These are phyloP conservation scores for Astrothelium macrocarpum DNA, from an alignment of 495 filamentous ascomycete genomes.

Conservation along the genomic window DNA sequence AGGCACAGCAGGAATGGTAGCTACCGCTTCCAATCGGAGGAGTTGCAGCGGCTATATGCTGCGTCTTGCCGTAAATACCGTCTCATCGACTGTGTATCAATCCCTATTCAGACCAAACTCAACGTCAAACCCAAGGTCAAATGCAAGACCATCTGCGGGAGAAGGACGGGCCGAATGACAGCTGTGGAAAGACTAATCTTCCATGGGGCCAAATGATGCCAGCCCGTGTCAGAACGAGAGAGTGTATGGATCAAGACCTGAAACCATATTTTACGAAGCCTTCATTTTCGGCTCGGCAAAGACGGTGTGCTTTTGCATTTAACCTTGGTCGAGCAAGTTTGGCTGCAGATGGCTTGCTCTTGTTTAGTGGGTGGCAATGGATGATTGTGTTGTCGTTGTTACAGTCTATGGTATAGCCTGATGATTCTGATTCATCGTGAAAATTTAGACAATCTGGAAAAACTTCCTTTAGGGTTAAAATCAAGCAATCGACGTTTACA, in stretches of 20 bases:
- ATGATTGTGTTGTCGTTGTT: too few relatives aligned
- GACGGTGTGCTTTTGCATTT: too few relatives aligned
- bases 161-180: neutral
- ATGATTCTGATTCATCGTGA: too few relatives aligned
- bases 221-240: neutral
- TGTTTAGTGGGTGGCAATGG: too few relatives aligned
- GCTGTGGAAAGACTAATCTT: neutral
- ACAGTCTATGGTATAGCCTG: too few relatives aligned
- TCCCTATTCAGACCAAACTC: neutral
- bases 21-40: slow-evolving; percentile 1
- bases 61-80: neutral
- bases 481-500: too few relatives aligned
- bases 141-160: neutral
- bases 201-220: neutral
- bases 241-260: neutral
- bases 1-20: neutral
- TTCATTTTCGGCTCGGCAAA: too few relatives aligned
- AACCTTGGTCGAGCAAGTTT: neutral
- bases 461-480: too few relatives aligned
- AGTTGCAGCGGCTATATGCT: slow-evolving; percentile 1
- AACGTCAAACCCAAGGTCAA: too few relatives aligned
- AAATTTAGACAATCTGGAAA: too few relatives aligned
- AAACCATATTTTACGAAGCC: neutral
- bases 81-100: neutral
- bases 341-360: neutral